Evolutionary conservation across 352 stramenopile genomes (phyloP).

Genomic region (Blastocystis hominis): DNA sequence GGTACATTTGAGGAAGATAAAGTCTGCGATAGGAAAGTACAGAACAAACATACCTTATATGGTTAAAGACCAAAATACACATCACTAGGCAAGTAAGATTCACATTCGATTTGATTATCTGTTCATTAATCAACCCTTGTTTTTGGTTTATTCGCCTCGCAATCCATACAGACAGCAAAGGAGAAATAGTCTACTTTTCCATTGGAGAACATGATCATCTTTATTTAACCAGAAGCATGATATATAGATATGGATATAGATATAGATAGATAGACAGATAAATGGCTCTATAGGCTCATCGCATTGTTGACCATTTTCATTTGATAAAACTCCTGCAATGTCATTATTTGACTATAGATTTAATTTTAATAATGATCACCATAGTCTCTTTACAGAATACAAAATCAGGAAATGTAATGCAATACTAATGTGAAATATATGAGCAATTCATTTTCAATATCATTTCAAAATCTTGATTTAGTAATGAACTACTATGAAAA

Average conservation of each 20-base stretch:
- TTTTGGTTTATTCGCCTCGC: neutral
- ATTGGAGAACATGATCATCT: constrained; percentile 34
- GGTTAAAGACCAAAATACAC: neutral
- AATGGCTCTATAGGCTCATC: neutral
- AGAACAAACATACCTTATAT: neutral
- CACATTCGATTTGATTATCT: neutral
- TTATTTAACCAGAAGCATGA: constrained; percentile 31
- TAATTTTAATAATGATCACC: neutral
- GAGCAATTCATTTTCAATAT: too few relatives aligned
- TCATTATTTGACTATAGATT: neutral
- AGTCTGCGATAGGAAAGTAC: neutral
- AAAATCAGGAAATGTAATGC: too few relatives aligned
- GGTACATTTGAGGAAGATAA: neutral
- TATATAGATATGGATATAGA: neutral
- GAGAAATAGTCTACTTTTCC: constrained; percentile 24
- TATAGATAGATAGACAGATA: too few relatives aligned
- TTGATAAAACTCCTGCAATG: neutral
- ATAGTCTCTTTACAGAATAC: neutral
- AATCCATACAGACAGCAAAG: neutral
- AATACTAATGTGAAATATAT: too few relatives aligned
- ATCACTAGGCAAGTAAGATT: neutral
- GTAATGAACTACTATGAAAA: too few relatives aligned
- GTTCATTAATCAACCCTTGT: neutral
- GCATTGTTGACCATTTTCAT: neutral
- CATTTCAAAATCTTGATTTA: too few relatives aligned